These are phyloP conservation scores for Sarocladiaceae sp. DNA, from an alignment of 2,329 filamentous ascomycete genomes.

Conservation along the genomic window DNA sequence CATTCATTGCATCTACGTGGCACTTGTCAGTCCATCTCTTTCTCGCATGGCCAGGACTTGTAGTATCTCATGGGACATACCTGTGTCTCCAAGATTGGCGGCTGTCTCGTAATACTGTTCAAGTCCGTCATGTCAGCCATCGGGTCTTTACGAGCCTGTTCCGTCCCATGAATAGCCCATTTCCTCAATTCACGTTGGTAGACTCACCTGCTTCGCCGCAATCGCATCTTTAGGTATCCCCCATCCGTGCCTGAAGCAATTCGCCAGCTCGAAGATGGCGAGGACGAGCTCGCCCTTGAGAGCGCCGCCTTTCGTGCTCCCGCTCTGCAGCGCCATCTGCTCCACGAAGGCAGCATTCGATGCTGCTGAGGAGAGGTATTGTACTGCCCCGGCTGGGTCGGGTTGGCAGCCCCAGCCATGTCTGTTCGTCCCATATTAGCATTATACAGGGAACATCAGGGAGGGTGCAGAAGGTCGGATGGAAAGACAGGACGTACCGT, in stretches of 20 bases:
- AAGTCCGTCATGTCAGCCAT: background rate
- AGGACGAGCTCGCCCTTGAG: conserved; percentile 95
- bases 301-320: conserved; percentile 85
- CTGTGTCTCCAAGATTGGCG: conserved; percentile 87
- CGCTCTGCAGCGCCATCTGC: conserved; percentile 74
- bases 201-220: conserved; percentile 65
- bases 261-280: conserved; percentile 91
- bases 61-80: conserved; percentile 32
- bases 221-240: conserved; percentile 79
- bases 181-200: background rate
- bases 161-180: conserved; percentile 22
- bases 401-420: conserved; percentile 88
- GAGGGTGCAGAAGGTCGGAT: conserved; percentile 5
- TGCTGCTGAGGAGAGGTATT: conserved; percentile 81
- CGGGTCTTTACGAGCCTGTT: background rate
- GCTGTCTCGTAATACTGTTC: conserved; percentile 91
- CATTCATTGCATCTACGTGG: conserved; percentile 95
- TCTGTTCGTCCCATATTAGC: no score
- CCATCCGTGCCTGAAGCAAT: conserved; percentile 93
- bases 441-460: no score
- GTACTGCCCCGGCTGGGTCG: conserved; percentile 66
- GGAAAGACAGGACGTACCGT: conserved; percentile 48
- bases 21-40: no score
- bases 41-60: conserved; percentile 10
- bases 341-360: conserved; percentile 87